Conservation (phyloP, 83 land plant genomes). For the Diphasiastrum complanatum region DNA sequence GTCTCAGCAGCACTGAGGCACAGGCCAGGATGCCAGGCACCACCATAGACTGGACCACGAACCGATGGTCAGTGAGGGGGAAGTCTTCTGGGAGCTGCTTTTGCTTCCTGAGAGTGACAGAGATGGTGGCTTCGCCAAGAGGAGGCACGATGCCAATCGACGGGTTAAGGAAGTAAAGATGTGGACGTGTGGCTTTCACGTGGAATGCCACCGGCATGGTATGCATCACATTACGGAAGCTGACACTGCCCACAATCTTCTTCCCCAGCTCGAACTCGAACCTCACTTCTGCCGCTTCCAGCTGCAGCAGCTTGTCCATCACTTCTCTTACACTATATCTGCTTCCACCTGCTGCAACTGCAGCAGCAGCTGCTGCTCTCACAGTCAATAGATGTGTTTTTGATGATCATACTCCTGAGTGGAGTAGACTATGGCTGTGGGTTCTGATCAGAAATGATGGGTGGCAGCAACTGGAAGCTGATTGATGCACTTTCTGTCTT, state of each 20-base stretch:
- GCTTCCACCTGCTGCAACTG: no score
- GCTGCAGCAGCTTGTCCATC: slow-evolving; percentile 45
- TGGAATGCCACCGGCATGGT: slow-evolving; percentile 62
- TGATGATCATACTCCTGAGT: no score
- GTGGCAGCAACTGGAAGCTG: no score
- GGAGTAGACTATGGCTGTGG: no score
- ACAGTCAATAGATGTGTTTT: no score
- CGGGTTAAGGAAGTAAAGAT: slow-evolving; percentile 36
- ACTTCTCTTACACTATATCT: neutral
- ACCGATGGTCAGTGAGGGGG: slow-evolving; percentile 37
- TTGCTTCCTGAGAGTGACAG: slow-evolving; percentile 26
- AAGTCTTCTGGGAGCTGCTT: slow-evolving; percentile 23
- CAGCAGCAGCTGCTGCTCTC: no score
- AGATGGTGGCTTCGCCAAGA: slow-evolving; percentile 29
- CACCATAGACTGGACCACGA: slow-evolving; percentile 44
- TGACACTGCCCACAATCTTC: slow-evolving; percentile 34
- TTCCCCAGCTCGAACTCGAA: slow-evolving; percentile 42
- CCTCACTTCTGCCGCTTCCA: slow-evolving; percentile 41
- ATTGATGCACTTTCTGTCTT: no score
- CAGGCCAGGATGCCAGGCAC: slow-evolving; percentile 47
- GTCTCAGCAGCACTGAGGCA: slow-evolving; percentile 23
- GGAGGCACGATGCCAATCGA: slow-evolving; percentile 44
- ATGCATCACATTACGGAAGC: slow-evolving; percentile 48
- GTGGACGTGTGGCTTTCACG: slow-evolving; percentile 26
- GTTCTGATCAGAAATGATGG: no score